Base-by-base conservation (phyloP, 2,329 filamentous ascomycete genomes). In the Salinomyces thailandicus region DNA sequence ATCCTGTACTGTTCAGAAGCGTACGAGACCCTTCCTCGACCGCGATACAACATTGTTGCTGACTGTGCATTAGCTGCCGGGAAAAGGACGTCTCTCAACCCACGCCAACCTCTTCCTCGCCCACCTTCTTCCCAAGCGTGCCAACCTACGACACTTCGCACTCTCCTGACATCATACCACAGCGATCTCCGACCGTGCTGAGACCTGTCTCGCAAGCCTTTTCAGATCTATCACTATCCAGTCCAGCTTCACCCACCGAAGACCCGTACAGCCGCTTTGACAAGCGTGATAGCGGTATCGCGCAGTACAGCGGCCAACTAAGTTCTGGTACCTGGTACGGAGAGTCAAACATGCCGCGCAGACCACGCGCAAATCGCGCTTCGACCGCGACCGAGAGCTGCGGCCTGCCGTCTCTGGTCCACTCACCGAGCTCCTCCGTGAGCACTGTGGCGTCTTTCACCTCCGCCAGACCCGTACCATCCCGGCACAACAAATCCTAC, bases 1-100 rank as follows among this genome's bases (percentile, higher is more conserved):
- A 65, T 77, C 27, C 62, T 79, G 30, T 79, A 79, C 55, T 79
- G 75, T 61, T 78, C 73, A 35, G 73, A 78, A 63, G 69, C 69
- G 74, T 78, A 66, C 53, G 64, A 14, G 15, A 17, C 11, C 11
- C 24, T 27, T 18, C 18, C n/a, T 17, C 18, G 22, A 8, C 26
- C 19, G 16, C 20, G 13, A 18, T 14, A 32, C 33, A 27, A 42
- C 27, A 26, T 26, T 26, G 22, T 26, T 8, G 22, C 22, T 26
- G 22, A 26, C 20, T 26, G 9, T 13, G 13, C 14, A 7, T n/a
- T 36, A 68, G 66, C 48, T 69, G 67, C 50, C 63, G 64, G 32
- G 62, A 58, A 45, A 63, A 62, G 50, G 67, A 69, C 49, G 38
- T 38, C 36, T 47, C 45, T 6, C 36, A 42, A 11, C 9, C 31